Conservation (phyloP, 257 asterid species). For the Anisodus acutangulus region DNA sequence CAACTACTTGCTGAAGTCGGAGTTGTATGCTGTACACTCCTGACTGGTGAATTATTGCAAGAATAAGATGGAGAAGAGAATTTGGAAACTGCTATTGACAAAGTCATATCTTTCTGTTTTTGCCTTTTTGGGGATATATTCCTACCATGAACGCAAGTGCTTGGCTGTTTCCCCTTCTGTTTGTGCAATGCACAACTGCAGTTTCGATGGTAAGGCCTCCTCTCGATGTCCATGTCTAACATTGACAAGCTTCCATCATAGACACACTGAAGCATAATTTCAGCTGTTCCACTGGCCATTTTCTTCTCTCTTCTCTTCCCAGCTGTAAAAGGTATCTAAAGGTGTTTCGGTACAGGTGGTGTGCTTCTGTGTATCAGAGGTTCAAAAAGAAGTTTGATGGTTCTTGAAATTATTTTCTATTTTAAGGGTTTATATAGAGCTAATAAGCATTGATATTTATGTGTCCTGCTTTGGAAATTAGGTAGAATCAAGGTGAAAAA, state of each 20-base stretch:
- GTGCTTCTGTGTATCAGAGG: not conserved
- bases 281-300: constrained; percentile 49
- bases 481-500: not conserved
- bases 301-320: constrained; percentile 25
- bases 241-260: constrained; percentile 43
- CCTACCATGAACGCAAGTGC: constrained; percentile 26
- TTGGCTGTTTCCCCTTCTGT: constrained; percentile 35
- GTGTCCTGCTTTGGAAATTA: constrained; percentile 19
- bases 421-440: constrained; percentile 38
- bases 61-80: not conserved
- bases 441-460: not conserved
- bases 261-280: constrained; percentile 36
- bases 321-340: not conserved
- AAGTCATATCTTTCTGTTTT: not conserved
- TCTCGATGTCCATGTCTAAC: constrained; percentile 45
- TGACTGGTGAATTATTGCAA: not conserved
- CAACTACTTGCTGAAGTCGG: not conserved
- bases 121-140: constrained; percentile 33
- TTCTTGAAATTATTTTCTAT: constrained; percentile 22
- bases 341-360: not conserved
- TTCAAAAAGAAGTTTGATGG: not conserved
- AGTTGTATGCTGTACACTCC: not conserved
- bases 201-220: constrained; percentile 48
- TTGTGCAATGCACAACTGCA: constrained; percentile 54
- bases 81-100: constrained; percentile 19